phyloP scores from a whole-genome alignment of 257 asterid genomes.

The Osmanthus fragrans region DNA sequence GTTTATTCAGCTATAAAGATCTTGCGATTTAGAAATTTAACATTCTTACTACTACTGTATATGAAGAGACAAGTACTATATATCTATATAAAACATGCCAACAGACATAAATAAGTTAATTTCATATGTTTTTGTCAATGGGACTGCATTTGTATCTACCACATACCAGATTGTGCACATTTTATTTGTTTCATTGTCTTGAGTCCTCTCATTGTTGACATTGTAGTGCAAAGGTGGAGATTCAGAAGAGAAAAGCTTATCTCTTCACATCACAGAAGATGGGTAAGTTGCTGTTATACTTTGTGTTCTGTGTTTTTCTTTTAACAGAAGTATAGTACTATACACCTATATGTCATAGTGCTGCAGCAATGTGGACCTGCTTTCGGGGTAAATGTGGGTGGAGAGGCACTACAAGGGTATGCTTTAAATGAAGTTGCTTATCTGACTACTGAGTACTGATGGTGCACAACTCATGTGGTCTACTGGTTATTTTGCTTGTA shows the following conservation, averaged over 20 bases:
- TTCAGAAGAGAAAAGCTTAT: slow-evolving; percentile 67
- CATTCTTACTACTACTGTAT: neutral
- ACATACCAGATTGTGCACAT: neutral
- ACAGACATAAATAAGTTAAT: neutral
- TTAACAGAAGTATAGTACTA: slow-evolving; percentile 21
- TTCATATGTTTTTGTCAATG: neutral
- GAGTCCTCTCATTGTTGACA: slow-evolving; percentile 28
- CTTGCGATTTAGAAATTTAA: neutral
- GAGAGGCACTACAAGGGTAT: slow-evolving; percentile 76
- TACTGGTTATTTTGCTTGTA: slow-evolving; percentile 34
- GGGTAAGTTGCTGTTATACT: slow-evolving; percentile 52
- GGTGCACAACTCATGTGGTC: slow-evolving; percentile 19
- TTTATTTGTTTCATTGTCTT: neutral
- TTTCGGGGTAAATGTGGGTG: slow-evolving; percentile 90
- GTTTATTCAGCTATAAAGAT: slow-evolving; percentile 4
- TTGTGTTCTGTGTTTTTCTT: slow-evolving; percentile 1
- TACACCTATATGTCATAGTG: slow-evolving; percentile 42
- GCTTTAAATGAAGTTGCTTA: slow-evolving; percentile 21
- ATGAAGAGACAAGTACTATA: neutral
- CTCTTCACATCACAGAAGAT: slow-evolving; percentile 54
- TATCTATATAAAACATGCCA: neutral
- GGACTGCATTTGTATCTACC: neutral
- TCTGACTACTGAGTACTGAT: neutral
- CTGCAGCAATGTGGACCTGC: slow-evolving; percentile 78
- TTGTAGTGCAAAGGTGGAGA: slow-evolving; percentile 84